Conservation (phyloP, 2,329 filamentous ascomycete genomes). For the Erysiphe neolycopersici region DNA sequence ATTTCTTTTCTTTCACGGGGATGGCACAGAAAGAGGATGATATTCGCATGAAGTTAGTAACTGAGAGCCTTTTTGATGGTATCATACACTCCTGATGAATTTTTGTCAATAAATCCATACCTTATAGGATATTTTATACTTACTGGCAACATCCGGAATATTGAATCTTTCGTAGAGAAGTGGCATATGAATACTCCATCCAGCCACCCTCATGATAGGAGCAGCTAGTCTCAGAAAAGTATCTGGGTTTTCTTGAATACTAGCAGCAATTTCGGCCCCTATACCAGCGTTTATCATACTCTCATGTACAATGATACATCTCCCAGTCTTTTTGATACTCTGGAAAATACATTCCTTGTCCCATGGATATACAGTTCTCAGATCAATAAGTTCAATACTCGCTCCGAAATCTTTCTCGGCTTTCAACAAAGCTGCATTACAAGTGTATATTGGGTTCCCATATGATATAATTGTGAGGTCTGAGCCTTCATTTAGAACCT, state of each 20-base stretch:
- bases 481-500: slow-evolving; percentile 36
- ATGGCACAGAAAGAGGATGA: too few relatives aligned
- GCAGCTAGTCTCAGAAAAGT: slow-evolving; percentile 43
- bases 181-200: slow-evolving; percentile 42
- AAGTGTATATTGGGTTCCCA: slow-evolving; percentile 44
- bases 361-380: slow-evolving; percentile 49
- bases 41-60: slow-evolving; percentile 5
- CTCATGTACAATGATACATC: slow-evolving; percentile 46
- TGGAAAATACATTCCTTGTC: slow-evolving; percentile 36
- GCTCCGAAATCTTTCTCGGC: slow-evolving; percentile 41
- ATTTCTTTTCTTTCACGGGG: too few relatives aligned
- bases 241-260: slow-evolving; percentile 32
- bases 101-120: slow-evolving; percentile 3
- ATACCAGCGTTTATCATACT: slow-evolving; percentile 51
- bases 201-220: slow-evolving; percentile 41
- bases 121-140: slow-evolving; percentile 14
- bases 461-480: slow-evolving; percentile 45
- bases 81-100: slow-evolving; percentile 13
- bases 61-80: slow-evolving; percentile 12
- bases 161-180: slow-evolving; percentile 38
- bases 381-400: slow-evolving; percentile 40
- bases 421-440: slow-evolving; percentile 34
- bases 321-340: slow-evolving; percentile 42
- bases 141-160: slow-evolving; percentile 42
- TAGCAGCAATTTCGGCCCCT: slow-evolving; percentile 44